Evolutionary conservation across 208 protist species (phyloP).

Genomic region (Trypanosoma brucei): DNA sequence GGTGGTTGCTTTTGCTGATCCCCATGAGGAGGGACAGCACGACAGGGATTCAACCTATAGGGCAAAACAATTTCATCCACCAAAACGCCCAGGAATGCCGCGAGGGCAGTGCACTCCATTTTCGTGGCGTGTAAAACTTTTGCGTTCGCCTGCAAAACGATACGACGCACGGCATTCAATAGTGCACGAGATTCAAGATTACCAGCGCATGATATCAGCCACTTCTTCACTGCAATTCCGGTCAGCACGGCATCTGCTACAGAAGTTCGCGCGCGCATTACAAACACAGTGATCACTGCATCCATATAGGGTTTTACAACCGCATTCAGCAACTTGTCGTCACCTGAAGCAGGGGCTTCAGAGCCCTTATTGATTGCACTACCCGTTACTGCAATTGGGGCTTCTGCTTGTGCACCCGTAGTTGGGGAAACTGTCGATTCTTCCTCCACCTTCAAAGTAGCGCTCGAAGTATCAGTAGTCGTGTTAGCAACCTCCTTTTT

Average conservation of each 20-base stretch:
- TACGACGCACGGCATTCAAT: slow-evolving; percentile 22
- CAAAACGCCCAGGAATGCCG: slow-evolving; percentile 36
- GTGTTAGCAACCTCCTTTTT: background rate
- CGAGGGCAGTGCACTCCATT: slow-evolving; percentile 25
- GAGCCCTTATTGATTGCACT: too few species aligned
- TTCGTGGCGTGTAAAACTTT: slow-evolving; percentile 23
- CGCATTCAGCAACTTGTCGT: background rate
- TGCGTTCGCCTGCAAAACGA: slow-evolving; percentile 18
- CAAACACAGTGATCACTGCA: slow-evolving; percentile 27
- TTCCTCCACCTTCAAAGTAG: background rate
- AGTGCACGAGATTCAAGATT: slow-evolving; percentile 24
- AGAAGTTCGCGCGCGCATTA: slow-evolving; percentile 40
- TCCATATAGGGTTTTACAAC: slow-evolving; percentile 39
- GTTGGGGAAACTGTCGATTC: background rate
- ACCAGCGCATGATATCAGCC: slow-evolving; percentile 30
- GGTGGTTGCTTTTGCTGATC: slow-evolving; percentile 1
- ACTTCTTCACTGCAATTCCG: slow-evolving; percentile 31
- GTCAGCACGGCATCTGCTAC: slow-evolving; percentile 47
- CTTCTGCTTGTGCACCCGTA: background rate
- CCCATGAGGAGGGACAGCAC: background rate
- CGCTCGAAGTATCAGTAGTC: background rate
- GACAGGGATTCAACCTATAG: slow-evolving; percentile 41
- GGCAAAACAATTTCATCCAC: slow-evolving; percentile 37
- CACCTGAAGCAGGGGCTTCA: background rate
- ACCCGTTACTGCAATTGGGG: background rate